Base-by-base conservation (phyloP, 2,329 filamentous ascomycete genomes). In the Botrytis porri region DNA sequence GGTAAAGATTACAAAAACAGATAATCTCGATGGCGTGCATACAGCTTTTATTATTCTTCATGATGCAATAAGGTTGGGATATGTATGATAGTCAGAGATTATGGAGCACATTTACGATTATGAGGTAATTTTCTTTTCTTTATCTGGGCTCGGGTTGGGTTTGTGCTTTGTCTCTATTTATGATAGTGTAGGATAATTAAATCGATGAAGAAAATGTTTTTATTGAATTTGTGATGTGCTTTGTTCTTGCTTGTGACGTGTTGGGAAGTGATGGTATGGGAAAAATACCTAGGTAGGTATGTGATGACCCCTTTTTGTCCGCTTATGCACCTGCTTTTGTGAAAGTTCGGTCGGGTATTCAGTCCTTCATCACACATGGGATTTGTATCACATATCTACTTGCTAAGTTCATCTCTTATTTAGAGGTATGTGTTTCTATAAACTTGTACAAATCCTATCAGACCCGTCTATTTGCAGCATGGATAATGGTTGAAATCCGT, bases 211-310 rank as follows among this genome's bases (percentile, higher is more conserved):
- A 39, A 61, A 35, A 35, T 22, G 0, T 22, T 35, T 29, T 2
- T 2, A 1, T 9, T 1, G 7, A 20, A 32, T 22, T 9, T 16
- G 4, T 20, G 29, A 29, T 20, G n/a, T 4, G 2, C 8, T 29
- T 16, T 29, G 2, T 10, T 10, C 20, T 16, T 32, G 32, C 8
- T 10, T 10, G 6, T 32, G 18, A 10, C 20, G 20, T 22, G 45
- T 20, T n/a, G 25, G 9, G 48, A 54, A n/a, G 12, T 16, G 2
- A 18, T 6, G 2, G 43, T 20, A 6, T 18, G 16, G 7, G 18
- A 20, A 8, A 45, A 41, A 14, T 8, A 45, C 18, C 16, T 6
- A 51, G 12, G 22, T n/a, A 22, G 8, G 18, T 20, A 4, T 20
- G 18, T 51, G 4, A n/a, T 6, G 6, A 51, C 48, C 25, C 25